phyloP scores from a whole-genome alignment of 2,329 filamentous ascomycete genomes.

The Phyllosticta capitalensis region DNA sequence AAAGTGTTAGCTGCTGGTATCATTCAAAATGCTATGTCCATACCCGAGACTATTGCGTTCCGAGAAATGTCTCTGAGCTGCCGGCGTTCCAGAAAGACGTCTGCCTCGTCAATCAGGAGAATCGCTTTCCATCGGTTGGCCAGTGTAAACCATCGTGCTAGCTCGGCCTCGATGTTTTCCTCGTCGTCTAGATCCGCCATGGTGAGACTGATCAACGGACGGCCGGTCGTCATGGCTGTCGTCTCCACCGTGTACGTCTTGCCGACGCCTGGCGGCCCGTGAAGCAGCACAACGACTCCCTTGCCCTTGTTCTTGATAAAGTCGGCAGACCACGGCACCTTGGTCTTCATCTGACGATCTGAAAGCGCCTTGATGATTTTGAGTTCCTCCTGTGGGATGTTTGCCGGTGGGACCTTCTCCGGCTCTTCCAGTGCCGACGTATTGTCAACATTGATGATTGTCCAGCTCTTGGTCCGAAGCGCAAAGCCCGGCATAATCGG shows the following conservation, averaged over 20 bases:
- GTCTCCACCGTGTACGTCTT: conserved; percentile 9
- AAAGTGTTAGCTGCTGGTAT: background rate
- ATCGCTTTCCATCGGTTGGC: conserved; percentile 11
- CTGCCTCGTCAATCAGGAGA: conserved; percentile 12
- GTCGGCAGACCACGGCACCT: conserved; percentile 5
- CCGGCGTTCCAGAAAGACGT: conserved; percentile 42
- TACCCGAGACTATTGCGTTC: conserved; percentile 33
- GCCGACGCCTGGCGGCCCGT: conserved; percentile 6
- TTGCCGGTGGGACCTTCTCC: background rate
- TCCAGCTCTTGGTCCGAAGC: conserved; percentile 3
- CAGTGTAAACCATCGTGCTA: conserved; percentile 12
- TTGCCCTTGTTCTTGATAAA: conserved; percentile 11
- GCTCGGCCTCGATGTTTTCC: conserved; percentile 12
- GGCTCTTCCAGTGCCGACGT: background rate
- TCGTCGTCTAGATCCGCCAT: conserved; percentile 12
- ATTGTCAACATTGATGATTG: conserved; percentile 4
- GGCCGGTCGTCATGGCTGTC: background rate
- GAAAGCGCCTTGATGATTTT: conserved; percentile 6
- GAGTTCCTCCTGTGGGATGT: conserved; percentile 4
- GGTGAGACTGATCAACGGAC: conserved; percentile 2
- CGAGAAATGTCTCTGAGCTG: conserved; percentile 37
- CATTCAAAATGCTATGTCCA: background rate
- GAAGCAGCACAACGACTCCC: conserved; percentile 8
- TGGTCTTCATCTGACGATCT: conserved; percentile 2
- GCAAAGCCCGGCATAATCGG: conserved; percentile 7